Percentiles rank a stretch among this genome's conserved stretches.
These are phyloP conservation scores for Entonaema liquescens DNA, from an alignment of 495 filamentous ascomycete genomes.

Conservation along the genomic window DNA sequence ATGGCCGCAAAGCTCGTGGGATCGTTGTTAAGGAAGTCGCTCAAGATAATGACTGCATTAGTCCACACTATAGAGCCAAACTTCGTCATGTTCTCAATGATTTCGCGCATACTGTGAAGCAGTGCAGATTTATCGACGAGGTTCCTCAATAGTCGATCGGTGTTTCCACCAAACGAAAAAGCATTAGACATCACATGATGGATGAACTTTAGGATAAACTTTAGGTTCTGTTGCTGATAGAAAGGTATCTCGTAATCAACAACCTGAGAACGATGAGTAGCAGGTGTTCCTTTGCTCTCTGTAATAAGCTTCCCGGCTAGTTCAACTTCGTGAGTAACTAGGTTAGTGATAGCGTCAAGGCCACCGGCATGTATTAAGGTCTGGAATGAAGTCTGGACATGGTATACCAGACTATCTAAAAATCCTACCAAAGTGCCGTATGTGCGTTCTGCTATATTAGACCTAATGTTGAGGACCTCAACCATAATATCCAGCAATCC, in stretches of 20 bases:
- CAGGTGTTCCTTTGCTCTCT: conserved; percentile 75
- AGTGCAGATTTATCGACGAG: conserved; percentile 91
- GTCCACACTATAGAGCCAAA: conserved; percentile 97
- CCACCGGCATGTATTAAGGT: conserved; percentile 80
- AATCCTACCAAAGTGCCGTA: conserved; percentile 83
- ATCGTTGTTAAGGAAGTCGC: conserved; percentile 98
- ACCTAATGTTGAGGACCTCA: conserved; percentile 86
- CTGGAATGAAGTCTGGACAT: conserved; percentile 80
- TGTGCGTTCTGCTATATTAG: conserved; percentile 80
- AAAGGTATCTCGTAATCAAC: conserved; percentile 94
- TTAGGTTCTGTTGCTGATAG: conserved; percentile 89
- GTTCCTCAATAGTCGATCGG: conserved; percentile 89
- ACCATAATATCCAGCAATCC: conserved; percentile 89
- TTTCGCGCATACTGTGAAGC: conserved; percentile 76
- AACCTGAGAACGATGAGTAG: conserved; percentile 77
- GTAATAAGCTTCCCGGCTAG: conserved; percentile 70
- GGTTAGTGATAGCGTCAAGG: conserved; percentile 83
- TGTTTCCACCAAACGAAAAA: conserved; percentile 71
- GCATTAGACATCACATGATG: conserved; percentile 92
- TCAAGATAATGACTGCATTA: conserved; percentile 85
- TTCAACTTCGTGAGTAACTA: conserved; percentile 82
- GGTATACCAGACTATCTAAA: conserved; percentile 85
- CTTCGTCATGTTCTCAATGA: conserved; percentile 78
- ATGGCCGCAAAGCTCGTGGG: conserved; percentile 97
- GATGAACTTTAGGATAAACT: conserved; percentile 94